Base-by-base conservation (phyloP, 108 stramenopile genomes). In the Skeletonema tropicum region DNA sequence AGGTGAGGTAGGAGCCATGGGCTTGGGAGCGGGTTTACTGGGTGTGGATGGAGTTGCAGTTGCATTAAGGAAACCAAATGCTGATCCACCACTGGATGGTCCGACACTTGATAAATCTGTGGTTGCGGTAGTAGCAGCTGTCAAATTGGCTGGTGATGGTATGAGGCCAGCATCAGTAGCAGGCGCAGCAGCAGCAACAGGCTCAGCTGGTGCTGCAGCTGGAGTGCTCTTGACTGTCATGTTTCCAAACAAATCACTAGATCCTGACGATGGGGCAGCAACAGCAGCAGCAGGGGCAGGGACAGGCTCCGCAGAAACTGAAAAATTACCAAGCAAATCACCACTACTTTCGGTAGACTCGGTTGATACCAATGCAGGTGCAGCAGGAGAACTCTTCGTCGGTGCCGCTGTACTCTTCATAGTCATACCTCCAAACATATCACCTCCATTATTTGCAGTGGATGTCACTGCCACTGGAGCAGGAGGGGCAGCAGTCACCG, bases 61-160 rank as follows among this genome's bases (percentile, higher is more conserved):
- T 19, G 84, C 61, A 70, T 90, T 90, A 72, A 93, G 85, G 81
- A 93, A 93, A 42, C 88, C 89, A 74, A 93, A 93, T 35, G 89
- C 89, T 32, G 92, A 93, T 62, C 83, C 89, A 42, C 70, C 26
- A 15, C 74, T 46, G 38, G 90, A 3, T 62, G 77, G 48, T 23
- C 52, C 52, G 23, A 55, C 23, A 55, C 52, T 55, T 5, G 52
- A 55, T 8, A 23, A 23, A 55, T 55, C 52, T 13, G 60, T 31
- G 57, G 64, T 19, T 45, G 58, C 32, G 26, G 35, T 31, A 49
- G 61, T 3, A 7, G 61, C 52, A 29, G 26, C 2, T 1, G 26
- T 29, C 26, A 29, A 1, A 29, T 29, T 29, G 26, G 26, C 26
- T 29, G 26, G 26, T 29, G 26, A 29, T 29, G 26, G 26, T 29